Percentiles rank a stretch among this genome's conserved stretches.
phyloP scores from a whole-genome alignment of 169 alveolate genomes.

The Eimeria nieschulzi region DNA sequence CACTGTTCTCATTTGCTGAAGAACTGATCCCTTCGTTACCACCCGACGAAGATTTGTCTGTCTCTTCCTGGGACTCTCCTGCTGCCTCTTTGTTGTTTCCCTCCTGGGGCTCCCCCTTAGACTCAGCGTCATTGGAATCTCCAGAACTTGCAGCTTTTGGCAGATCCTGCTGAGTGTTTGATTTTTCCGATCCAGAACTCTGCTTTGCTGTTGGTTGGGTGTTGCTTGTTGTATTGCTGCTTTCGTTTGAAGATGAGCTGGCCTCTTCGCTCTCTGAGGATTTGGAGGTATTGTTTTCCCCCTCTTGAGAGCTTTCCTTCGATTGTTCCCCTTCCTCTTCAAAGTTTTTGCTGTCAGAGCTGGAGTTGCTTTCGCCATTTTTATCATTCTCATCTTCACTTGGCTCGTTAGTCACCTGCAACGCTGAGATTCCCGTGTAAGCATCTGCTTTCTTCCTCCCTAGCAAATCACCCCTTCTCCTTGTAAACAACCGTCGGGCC shows the following conservation, averaged over 20 bases:
- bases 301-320: constrained; percentile 18
- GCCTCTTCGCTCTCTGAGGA: too few species aligned
- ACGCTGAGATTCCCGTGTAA: constrained; percentile 1
- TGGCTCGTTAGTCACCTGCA: constrained; percentile 22
- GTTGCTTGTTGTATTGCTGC: constrained; percentile 15
- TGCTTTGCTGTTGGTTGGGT: constrained; percentile 20
- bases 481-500: not conserved
- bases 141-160: not conserved
- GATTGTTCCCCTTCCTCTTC: constrained; percentile 1
- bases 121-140: not conserved
- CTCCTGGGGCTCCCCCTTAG: not conserved
- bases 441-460: not conserved
- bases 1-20: not conserved
- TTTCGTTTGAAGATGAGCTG: not conserved
- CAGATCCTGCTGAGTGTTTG: not conserved
- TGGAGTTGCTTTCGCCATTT: not conserved
- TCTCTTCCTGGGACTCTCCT: not conserved
- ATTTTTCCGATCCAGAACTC: not conserved
- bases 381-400: not conserved
- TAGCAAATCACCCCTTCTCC: not conserved
- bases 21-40: not conserved
- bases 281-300: not conserved
- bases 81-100: not conserved
- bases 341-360: not conserved
- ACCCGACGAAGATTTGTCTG: not conserved